A percentile compares a stretch with the other conserved stretches of the same genome.
These are phyloP conservation scores for Metschnikowia dekortorum DNA, from an alignment of 805 yeast genomes.

Conservation along the genomic window DNA sequence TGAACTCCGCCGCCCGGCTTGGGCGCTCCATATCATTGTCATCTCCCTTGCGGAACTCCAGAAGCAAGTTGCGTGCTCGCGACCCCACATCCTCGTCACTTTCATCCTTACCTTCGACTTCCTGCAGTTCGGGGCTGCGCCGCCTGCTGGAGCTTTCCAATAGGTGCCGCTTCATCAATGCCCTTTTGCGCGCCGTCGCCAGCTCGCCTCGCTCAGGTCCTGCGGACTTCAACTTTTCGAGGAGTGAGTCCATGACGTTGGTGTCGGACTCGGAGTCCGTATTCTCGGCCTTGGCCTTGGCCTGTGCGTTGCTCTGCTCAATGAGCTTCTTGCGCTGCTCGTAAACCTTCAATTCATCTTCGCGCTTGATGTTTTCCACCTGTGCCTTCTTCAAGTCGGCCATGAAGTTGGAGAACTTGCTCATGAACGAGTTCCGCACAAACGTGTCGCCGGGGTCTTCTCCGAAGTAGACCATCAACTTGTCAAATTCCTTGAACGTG, in stretches of 20 bases:
- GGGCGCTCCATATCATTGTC: conserved; percentile 13
- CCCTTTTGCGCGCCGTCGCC: conserved; percentile 74
- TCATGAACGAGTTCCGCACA: conserved; percentile 56
- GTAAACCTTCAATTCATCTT: conserved; percentile 64
- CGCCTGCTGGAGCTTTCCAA: conserved; percentile 32
- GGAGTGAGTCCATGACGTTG: conserved; percentile 75
- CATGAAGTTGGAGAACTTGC: conserved; percentile 56
- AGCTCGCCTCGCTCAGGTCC: conserved; percentile 77
- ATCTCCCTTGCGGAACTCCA: conserved; percentile 46
- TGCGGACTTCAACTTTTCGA: conserved; percentile 83
- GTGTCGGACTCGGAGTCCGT: conserved; percentile 37
- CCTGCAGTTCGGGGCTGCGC: neutral
- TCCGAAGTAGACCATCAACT: conserved; percentile 66
- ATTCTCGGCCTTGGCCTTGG: conserved; percentile 17
- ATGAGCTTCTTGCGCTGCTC: conserved; percentile 70
- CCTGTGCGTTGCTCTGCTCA: conserved; percentile 41
- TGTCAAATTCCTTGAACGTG: conserved; percentile 50
- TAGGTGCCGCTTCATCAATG: conserved; percentile 64
- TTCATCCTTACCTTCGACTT: conserved; percentile 5
- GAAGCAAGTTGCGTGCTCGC: conserved; percentile 60
- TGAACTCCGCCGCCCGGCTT: conserved; percentile 13
- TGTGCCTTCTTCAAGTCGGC: conserved; percentile 62
- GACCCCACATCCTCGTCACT: conserved; percentile 45
- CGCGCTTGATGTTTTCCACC: conserved; percentile 58
- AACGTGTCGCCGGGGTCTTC: conserved; percentile 57